Evolutionary conservation across 176 grass and related monocot genomes (phyloP).

Genomic region (Avena insularis): DNA sequence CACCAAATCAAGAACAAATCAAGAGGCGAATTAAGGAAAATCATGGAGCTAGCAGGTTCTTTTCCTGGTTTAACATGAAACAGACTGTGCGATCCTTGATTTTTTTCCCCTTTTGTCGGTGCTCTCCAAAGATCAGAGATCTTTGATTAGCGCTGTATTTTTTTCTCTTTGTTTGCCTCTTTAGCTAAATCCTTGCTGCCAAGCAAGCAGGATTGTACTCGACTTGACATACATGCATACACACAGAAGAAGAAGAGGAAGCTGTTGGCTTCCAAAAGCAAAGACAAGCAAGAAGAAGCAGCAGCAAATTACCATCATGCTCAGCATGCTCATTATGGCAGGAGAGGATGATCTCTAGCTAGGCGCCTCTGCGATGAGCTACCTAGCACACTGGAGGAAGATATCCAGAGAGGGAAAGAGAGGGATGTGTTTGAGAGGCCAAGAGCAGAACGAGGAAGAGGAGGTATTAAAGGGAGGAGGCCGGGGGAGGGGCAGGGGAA

Average conservation of each 20-base stretch:
- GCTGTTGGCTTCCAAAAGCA: slow-evolving; percentile 40
- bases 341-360: neutral
- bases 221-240: too few relatives aligned
- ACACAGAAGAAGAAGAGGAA: neutral
- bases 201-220: slow-evolving; percentile 20
- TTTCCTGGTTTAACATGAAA: slow-evolving; percentile 7
- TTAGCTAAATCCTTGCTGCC: slow-evolving; percentile 42
- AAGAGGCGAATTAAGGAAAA: neutral
- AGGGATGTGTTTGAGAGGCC: slow-evolving; percentile 22
- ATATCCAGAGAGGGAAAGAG: slow-evolving; percentile 53
- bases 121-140: slow-evolving; percentile 30
- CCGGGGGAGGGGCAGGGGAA: slow-evolving; percentile 27
- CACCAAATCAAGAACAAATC: neutral
- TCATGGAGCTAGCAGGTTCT: neutral
- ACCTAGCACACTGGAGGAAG: slow-evolving; percentile 33
- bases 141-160: slow-evolving; percentile 7
- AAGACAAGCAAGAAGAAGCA: slow-evolving; percentile 11
- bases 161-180: slow-evolving; percentile 38
- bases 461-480: slow-evolving; percentile 49
- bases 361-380: slow-evolving; percentile 11
- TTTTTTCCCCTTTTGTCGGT: slow-evolving; percentile 22
- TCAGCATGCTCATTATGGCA: slow-evolving; percentile 49
- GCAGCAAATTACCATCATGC: slow-evolving; percentile 63
- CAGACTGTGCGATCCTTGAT: neutral
- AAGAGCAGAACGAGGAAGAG: slow-evolving; percentile 10